Percentiles rank a stretch among this genome's conserved stretches.
Evolutionary conservation across 2,329 filamentous ascomycete species (phyloP).

Genomic region (Colletotrichum godetiae): DNA sequence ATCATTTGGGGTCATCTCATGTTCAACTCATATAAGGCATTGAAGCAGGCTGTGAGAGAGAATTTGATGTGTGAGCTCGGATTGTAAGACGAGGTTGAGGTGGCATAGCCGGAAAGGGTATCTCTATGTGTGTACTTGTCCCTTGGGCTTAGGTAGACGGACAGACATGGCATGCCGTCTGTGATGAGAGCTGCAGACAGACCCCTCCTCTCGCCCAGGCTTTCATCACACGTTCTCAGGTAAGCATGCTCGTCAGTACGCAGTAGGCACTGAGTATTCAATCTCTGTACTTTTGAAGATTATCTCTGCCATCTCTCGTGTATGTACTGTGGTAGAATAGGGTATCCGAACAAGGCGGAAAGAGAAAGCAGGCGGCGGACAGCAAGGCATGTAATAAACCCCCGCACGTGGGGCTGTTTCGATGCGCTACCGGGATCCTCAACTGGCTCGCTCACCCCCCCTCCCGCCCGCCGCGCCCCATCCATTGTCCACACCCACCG

Average conservation of each 20-base stretch:
- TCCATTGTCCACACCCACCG: not conserved
- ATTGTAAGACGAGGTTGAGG: not conserved
- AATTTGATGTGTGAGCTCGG: not conserved
- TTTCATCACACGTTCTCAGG: not conserved
- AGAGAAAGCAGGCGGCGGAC: not conserved
- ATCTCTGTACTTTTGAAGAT: no score
- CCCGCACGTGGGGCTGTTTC: constrained; percentile 35
- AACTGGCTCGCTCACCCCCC: not conserved
- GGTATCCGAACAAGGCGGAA: not conserved
- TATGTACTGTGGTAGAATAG: no score
- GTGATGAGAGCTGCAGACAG: not conserved
- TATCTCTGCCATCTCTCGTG: not conserved
- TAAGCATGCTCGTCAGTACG: not conserved
- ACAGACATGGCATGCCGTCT: not conserved
- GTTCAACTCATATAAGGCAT: not conserved
- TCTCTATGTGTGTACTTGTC: not conserved
- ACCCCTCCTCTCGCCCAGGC: not conserved
- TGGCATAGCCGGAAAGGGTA: not conserved
- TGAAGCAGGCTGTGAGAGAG: not conserved
- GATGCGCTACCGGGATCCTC: constrained; percentile 35
- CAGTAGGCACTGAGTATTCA: not conserved
- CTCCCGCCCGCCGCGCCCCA: constrained; percentile 4
- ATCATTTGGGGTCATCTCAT: not conserved
- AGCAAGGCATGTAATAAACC: constrained; percentile 8
- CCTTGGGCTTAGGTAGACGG: not conserved